Base-by-base conservation (phyloP, 805 yeast species). In the Phaffomyces antillensis region DNA sequence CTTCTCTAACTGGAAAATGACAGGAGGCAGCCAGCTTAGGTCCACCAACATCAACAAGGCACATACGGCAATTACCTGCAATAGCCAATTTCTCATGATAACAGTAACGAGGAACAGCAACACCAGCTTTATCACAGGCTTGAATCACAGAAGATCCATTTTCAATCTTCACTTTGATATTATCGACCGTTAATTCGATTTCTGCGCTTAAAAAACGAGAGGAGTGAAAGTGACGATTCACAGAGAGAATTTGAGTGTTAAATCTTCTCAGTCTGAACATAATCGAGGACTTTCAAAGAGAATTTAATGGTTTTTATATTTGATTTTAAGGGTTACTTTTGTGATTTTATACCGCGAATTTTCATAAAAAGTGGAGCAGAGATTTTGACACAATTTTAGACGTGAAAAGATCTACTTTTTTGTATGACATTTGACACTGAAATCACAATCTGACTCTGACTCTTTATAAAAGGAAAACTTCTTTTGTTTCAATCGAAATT, bases 51-150 rank as follows among this genome's bases (percentile, higher is more conserved):
- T 86, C 96, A 40, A 86, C 96, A 28, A 86, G 76, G 63, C 96
- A 86, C 96, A 86, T 86, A 66, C 96, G 82, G 66, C 96, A 86
- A 70, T 86, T 87, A 61, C 96, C 96, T 12, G 96, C 96, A 60
- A 86, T 77, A 32, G 95, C 90, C 53, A 87, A 75, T 66, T 86
- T 86, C 60, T 87, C 96, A 67, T 87, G 96, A 73, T 84, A 87
- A 68, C 96, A 87, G 72, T 87, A 87, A 54, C 96, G 77, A 36
- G 96, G 96, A 42, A 87, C 83, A 47, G 82, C 74, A 37, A 86
- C 90, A 45, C 96, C 96, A 36, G 95, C 95, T 67, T 83, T 81
- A 60, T 87, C 95, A 52, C 91, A 88, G 42, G 96, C 96, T 68
- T 87, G 96, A 61, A 87, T 86, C 50, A 87, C 81, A 17, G 95